Evolutionary conservation across 805 yeast genomes (phyloP), one percentile per base, ranked within the genome.

Genomic region (Candida lessepsii): DNA sequence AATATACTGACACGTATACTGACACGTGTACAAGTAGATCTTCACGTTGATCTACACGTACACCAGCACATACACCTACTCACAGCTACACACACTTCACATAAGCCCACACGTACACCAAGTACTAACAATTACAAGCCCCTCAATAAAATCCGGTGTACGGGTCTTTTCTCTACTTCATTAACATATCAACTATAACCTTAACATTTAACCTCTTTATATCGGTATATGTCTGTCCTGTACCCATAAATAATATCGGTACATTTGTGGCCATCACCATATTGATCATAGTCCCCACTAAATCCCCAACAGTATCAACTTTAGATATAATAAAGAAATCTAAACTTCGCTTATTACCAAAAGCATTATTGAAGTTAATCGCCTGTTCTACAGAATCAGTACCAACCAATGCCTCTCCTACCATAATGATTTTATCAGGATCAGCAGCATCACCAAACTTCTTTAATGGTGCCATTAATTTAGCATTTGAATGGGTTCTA

Each of bases 321-420:
- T 91, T 91, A 35, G 96, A 85, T 27, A 91, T 83, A 44, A 91
- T 83, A 65, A 91, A 93, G 58, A 90, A 93, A 61, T 93, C 97
- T 31, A 91, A 67, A 29, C 77, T 73, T 40, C 98, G 70, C 27
- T 73, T 76, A 41, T 82, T 81, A 15, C 98, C 98, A 64, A 93
- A 91, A 0, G 97, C 96, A 51, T 81, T 79, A 58, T 91, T 90
- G 69, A 91, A 91, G 58, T 93, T 90, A 38, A 79, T 78, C 0
- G 98, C 98, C 61, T 91, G 99, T 61, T 85, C 85, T 3, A 93
- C 97, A 1, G 97, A 87, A 58, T 91, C 99, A 0, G 98, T 90
- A 13, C 99, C 99, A 1, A 91, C 98, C 27, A 91, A 70, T 0
- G 99, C 99, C 63, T 91, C 99, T 29, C 97, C 98, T 14, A 91